Evolutionary conservation across 202 grass and related monocot genomes (phyloP).

Genomic region (Panicum hallii): DNA sequence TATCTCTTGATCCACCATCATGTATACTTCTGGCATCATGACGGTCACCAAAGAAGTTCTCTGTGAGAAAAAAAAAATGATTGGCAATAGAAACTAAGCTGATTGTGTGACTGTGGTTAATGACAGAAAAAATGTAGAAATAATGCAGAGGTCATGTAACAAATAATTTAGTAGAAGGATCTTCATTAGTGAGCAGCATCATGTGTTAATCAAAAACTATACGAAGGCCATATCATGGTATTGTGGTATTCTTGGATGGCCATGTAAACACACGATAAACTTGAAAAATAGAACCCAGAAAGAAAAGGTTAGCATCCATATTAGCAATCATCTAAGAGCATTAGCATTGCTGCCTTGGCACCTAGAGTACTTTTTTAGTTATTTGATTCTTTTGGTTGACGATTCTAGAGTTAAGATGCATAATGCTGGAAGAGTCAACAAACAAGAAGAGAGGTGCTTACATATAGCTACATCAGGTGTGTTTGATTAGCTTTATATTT

Average conservation of each 20-base stretch:
- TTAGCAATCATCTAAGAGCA: neutral
- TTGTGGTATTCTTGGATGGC: neutral
- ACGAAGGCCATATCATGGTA: neutral
- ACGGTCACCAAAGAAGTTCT: constrained; percentile 79
- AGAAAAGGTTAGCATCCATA: constrained; percentile 4
- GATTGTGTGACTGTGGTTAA: constrained; percentile 18
- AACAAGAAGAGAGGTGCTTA: neutral
- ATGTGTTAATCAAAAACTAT: neutral
- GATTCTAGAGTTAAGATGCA: neutral
- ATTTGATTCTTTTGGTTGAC: constrained; percentile 12
- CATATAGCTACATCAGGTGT: neutral
- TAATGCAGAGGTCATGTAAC: neutral
- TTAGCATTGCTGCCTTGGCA: constrained; percentile 10
- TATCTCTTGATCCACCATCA: constrained; percentile 75
- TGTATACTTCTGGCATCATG: constrained; percentile 71
- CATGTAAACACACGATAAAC: neutral
- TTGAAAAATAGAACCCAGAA: constrained; percentile 9
- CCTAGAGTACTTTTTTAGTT: constrained; percentile 12
- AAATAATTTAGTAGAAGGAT: constrained; percentile 9
- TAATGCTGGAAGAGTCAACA: constrained; percentile 8
- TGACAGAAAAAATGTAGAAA: neutral
- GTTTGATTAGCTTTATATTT: neutral
- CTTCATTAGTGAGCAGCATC: neutral
- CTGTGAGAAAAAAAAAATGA: constrained; percentile 52
- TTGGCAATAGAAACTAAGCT: constrained; percentile 18